These are phyloP conservation scores for Kazachstania africana DNA, from an alignment of 805 yeast species.

Conservation along the genomic window DNA sequence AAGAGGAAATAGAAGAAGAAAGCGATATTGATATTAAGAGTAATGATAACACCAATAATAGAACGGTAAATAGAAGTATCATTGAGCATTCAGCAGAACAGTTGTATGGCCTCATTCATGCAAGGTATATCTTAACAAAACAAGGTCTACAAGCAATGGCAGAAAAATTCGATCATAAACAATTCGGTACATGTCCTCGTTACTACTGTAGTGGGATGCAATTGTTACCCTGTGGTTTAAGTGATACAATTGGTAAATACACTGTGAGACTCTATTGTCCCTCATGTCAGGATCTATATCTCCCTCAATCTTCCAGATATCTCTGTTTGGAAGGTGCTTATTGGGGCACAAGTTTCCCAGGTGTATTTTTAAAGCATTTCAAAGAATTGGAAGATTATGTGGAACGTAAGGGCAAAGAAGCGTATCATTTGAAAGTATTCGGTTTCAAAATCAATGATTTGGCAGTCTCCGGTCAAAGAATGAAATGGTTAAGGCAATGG, in stretches of 20 bases:
- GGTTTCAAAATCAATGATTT: slow-evolving; percentile 75
- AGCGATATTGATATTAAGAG: slow-evolving; percentile 1
- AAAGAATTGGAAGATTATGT: slow-evolving; percentile 82
- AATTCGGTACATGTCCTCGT: slow-evolving; percentile 88
- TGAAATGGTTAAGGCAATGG: slow-evolving; percentile 82
- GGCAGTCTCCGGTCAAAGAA: slow-evolving; percentile 79
- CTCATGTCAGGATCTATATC: slow-evolving; percentile 80
- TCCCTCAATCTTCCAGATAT: slow-evolving; percentile 80
- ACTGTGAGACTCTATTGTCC: slow-evolving; percentile 92
- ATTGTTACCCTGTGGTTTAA: slow-evolving; percentile 80
- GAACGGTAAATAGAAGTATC: slow-evolving; percentile 41
- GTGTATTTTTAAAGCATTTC: slow-evolving; percentile 78
- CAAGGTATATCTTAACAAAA: slow-evolving; percentile 77
- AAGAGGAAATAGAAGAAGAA: slow-evolving; percentile 8
- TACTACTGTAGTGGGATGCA: slow-evolving; percentile 84
- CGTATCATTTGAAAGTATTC: slow-evolving; percentile 63
- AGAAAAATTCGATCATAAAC: slow-evolving; percentile 79
- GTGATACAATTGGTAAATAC: slow-evolving; percentile 83
- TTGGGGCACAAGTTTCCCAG: slow-evolving; percentile 93
- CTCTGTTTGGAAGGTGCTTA: slow-evolving; percentile 90
- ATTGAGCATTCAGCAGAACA: slow-evolving; percentile 87
- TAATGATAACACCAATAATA: slow-evolving; percentile 22
- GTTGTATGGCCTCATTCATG: slow-evolving; percentile 88
- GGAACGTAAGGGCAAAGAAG: slow-evolving; percentile 39
- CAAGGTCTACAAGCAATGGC: slow-evolving; percentile 87